phyloP scores from a whole-genome alignment of 2,329 filamentous ascomycete species.

The Rhynchosporium graminicola region DNA sequence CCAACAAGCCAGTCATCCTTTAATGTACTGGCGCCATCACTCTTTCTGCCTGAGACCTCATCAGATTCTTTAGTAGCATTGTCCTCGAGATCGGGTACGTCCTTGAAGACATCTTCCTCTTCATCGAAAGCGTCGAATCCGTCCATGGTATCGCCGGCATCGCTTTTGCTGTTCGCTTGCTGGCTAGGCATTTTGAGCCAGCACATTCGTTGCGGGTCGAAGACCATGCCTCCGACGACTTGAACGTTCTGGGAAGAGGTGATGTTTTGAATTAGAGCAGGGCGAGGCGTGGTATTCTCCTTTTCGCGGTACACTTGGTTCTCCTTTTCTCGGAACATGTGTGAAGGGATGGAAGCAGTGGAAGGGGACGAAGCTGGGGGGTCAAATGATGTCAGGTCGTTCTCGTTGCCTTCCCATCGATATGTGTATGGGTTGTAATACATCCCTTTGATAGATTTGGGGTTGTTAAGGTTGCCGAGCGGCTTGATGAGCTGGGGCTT shows the following conservation, averaged over 20 bases:
- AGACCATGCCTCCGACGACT: constrained; percentile 97
- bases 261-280: constrained; percentile 90
- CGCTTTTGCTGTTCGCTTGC: constrained; percentile 46
- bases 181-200: constrained; percentile 78
- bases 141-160: constrained; percentile 59
- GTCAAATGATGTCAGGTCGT: constrained; percentile 78
- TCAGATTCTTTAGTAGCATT: constrained; percentile 39
- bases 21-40: constrained; percentile 49
- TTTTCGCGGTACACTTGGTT: constrained; percentile 52
- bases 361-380: constrained; percentile 57
- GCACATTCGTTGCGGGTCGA: constrained; percentile 95
- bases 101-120: constrained; percentile 91
- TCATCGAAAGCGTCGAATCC: constrained; percentile 74
- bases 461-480: constrained; percentile 71
- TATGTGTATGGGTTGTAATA: constrained; percentile 86
- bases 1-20: constrained; percentile 83
- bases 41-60: constrained; percentile 54
- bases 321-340: constrained; percentile 54
- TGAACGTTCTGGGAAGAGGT: constrained; percentile 83
- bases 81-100: constrained; percentile 90
- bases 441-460: constrained; percentile 93
- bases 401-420: constrained; percentile 96
- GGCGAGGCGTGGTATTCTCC: constrained; percentile 60
- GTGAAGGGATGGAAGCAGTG: constrained; percentile 47
- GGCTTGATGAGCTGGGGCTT: constrained; percentile 91